Conservation (phyloP, 2,329 filamentous ascomycete species). For the Penicillium psychrosexuale region DNA sequence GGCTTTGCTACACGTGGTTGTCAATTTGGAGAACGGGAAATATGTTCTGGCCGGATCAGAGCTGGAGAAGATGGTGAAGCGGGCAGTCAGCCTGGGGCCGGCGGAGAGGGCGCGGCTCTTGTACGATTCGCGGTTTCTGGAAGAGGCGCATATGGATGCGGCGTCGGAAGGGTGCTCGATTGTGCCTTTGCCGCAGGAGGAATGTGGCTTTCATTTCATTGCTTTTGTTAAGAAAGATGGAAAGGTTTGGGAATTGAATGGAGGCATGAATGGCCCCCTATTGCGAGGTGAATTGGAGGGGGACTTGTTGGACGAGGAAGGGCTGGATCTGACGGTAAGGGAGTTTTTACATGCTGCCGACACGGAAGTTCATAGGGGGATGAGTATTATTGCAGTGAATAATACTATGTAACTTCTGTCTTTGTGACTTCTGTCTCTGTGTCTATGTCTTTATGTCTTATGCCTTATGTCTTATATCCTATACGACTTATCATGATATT, state of each 20-base stretch:
- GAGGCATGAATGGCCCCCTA: slow-evolving; percentile 20
- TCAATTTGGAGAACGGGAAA: slow-evolving; percentile 48
- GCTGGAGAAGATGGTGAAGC: slow-evolving; percentile 46
- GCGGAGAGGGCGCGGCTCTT: slow-evolving; percentile 51
- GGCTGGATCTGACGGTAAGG: slow-evolving; percentile 16
- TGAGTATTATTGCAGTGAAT: slow-evolving; percentile 22
- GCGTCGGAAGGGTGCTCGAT: slow-evolving; percentile 15
- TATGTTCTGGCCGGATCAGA: slow-evolving; percentile 45
- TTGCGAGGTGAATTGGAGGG: slow-evolving; percentile 38
- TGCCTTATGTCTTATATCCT: not conserved
- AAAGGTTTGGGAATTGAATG: slow-evolving; percentile 24
- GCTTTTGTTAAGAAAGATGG: slow-evolving; percentile 20
- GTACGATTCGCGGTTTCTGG: slow-evolving; percentile 40
- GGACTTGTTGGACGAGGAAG: slow-evolving; percentile 20
- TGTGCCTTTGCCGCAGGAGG: slow-evolving; percentile 18
- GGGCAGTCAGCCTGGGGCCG: slow-evolving; percentile 45
- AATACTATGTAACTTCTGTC: not conserved
- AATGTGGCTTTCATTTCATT: slow-evolving; percentile 22
- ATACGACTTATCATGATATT: not conserved
- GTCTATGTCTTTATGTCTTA: not conserved
- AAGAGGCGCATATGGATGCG: slow-evolving; percentile 27
- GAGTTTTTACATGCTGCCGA: slow-evolving; percentile 18
- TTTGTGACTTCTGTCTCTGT: no score
- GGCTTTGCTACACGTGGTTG: slow-evolving; percentile 53
- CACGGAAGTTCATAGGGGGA: slow-evolving; percentile 11